phyloP scores from a whole-genome alignment of 83 land plant species.

The Picea abies region DNA sequence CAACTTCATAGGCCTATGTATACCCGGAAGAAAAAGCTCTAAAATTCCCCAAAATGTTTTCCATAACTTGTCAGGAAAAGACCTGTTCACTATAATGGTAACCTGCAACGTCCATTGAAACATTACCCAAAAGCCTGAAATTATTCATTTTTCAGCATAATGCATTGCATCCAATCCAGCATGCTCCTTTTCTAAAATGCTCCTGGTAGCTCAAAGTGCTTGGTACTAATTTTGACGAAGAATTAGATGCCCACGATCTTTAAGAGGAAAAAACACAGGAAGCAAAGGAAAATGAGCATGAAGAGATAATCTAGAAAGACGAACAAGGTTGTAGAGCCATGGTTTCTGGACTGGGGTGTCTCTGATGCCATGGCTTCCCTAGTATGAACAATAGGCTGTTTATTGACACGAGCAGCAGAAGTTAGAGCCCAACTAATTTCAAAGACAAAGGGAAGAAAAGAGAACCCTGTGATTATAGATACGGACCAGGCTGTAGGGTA shows the following conservation, averaged over 20 bases:
- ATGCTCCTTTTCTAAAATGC: not conserved
- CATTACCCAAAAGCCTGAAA: not conserved
- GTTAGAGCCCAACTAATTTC: no score
- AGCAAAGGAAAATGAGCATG: not conserved
- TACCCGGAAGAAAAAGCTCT: no score
- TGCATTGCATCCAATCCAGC: not conserved
- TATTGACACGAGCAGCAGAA: no score
- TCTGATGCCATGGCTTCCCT: not conserved
- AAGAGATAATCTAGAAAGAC: not conserved
- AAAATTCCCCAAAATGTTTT: not conserved
- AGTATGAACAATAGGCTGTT: no score
- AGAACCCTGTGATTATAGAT: no score
- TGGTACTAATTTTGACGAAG: no score
- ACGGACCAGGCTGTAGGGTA: no score
- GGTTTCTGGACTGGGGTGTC: not conserved
- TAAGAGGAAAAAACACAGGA: not conserved
- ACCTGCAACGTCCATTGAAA: not conserved
- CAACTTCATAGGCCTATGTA: no score
- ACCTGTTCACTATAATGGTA: no score
- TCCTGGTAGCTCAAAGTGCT: not conserved
- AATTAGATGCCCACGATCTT: slow-evolving; percentile 4
- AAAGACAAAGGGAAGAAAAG: no score
- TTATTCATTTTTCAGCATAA: not conserved
- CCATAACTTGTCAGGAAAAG: no score
- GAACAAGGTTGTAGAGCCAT: not conserved